Evolutionary conservation across 106 monocot genomes (phyloP).

Genomic region (Acorus calamus): DNA sequence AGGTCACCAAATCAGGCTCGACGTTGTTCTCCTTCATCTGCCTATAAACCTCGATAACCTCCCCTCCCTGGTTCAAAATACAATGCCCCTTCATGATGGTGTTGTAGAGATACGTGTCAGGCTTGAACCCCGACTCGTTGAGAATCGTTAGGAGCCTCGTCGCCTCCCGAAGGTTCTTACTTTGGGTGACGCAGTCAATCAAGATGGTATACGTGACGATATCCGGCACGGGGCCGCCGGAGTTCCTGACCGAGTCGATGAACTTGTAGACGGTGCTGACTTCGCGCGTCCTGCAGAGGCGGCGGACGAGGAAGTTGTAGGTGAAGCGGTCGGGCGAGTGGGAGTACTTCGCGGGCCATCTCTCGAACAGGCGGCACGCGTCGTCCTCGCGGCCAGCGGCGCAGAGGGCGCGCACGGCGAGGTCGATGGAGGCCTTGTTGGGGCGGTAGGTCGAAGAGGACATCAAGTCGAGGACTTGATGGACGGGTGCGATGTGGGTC

Average conservation of each 20-base stretch:
- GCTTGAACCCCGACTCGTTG: constrained; percentile 56
- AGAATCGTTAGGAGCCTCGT: constrained; percentile 48
- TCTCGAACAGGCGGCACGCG: constrained; percentile 18
- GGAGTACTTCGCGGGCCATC: constrained; percentile 13
- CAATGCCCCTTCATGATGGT: constrained; percentile 88
- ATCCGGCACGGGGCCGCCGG: constrained; percentile 26
- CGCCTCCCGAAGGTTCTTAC: constrained; percentile 65
- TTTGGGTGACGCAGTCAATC: constrained; percentile 61
- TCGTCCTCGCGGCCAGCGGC: constrained; percentile 55
- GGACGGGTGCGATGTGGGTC: constrained; percentile 12
- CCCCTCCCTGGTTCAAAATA: constrained; percentile 44
- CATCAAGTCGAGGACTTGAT: constrained; percentile 28
- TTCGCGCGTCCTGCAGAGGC: constrained; percentile 34
- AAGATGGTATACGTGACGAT: constrained; percentile 74
- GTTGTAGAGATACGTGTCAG: constrained; percentile 83
- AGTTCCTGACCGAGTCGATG: constrained; percentile 30
- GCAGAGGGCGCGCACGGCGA: constrained; percentile 59
- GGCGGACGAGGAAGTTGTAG: constrained; percentile 71
- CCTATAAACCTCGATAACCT: constrained; percentile 76
- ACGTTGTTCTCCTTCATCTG: constrained; percentile 85
- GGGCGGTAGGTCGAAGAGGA: constrained; percentile 16
- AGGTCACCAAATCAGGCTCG: constrained; percentile 85
- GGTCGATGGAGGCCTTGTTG: constrained; percentile 33
- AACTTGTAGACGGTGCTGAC: constrained; percentile 48
- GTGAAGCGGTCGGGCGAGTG: constrained; percentile 43